Percentiles rank a stretch among this genome's conserved stretches.
phyloP scores from a whole-genome alignment of 2,329 filamentous ascomycete genomes.

The Colletotrichum melonis region DNA sequence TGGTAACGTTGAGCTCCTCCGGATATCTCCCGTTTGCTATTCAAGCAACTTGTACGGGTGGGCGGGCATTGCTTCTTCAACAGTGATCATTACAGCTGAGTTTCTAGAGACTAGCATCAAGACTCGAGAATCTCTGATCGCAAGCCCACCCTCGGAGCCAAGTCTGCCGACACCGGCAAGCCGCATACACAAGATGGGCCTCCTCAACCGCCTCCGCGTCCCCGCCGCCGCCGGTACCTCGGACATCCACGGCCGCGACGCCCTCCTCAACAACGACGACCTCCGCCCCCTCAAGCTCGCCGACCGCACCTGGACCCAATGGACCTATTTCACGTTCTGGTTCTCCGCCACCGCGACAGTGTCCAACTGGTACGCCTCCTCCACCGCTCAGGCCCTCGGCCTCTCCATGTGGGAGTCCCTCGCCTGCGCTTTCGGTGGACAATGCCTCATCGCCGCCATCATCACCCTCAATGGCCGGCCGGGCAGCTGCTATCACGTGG shows the following conservation, averaged over 20 bases:
- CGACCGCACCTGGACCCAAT: constrained; percentile 53
- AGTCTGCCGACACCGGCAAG: too few species aligned
- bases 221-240: constrained; percentile 22
- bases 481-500: constrained; percentile 56
- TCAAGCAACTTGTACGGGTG: background rate
- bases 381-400: constrained; percentile 53
- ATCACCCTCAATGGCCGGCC: constrained; percentile 55
- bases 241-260: constrained; percentile 40
- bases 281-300: constrained; percentile 51
- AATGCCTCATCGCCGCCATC: constrained; percentile 51
- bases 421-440: constrained; percentile 52
- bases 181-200: constrained; percentile 7
- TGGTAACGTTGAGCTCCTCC: background rate
- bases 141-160: too few species aligned
- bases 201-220: constrained; percentile 23
- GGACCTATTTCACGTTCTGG: constrained; percentile 56
- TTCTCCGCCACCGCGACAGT: constrained; percentile 53
- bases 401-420: constrained; percentile 62
- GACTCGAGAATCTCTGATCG: too few species aligned
- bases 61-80: background rate
- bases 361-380: constrained; percentile 51
- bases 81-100: background rate
- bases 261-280: constrained; percentile 53
- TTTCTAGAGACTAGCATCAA: background rate
- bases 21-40: background rate